phyloP scores from a whole-genome alignment of 495 filamentous ascomycete species.

The Aspergillus wentii region DNA sequence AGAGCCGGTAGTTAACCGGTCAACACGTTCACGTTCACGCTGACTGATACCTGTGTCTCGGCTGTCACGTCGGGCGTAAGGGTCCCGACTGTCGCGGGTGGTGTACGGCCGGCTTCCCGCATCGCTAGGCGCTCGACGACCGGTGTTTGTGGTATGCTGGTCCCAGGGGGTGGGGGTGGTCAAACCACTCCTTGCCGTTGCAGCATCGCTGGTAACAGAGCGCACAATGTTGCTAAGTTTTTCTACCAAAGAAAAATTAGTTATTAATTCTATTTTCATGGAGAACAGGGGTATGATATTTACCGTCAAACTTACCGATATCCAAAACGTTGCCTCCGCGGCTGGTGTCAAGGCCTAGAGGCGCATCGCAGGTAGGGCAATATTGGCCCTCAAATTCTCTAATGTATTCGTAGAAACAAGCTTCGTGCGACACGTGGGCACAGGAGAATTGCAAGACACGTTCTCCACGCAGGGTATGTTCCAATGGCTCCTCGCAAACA shows the following conservation, averaged over 20 bases:
- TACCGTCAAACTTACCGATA: constrained; percentile 64
- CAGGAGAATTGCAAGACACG: constrained; percentile 95
- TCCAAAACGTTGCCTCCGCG: constrained; percentile 92
- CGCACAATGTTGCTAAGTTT: constrained; percentile 95
- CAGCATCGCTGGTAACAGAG: constrained; percentile 67
- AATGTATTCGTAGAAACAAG: constrained; percentile 99
- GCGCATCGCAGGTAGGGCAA: constrained; percentile 92
- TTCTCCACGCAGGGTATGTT: constrained; percentile 94
- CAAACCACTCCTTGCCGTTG: constrained; percentile 42
- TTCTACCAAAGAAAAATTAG: constrained; percentile 47
- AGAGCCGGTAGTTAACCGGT: constrained; percentile 53
- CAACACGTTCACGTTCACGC: constrained; percentile 49
- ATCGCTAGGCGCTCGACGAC: constrained; percentile 44
- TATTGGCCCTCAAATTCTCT: constrained; percentile 92
- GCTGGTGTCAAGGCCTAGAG: constrained; percentile 89
- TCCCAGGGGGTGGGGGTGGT: constrained; percentile 61
- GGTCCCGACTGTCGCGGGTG: constrained; percentile 33
- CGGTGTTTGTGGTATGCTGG: constrained; percentile 39
- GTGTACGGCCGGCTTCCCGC: constrained; percentile 34
- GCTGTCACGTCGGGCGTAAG: constrained; percentile 49
- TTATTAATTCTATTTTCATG: neutral
- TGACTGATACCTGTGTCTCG: constrained; percentile 49
- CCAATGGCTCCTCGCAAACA: constrained; percentile 94
- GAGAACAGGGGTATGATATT: constrained; percentile 4
- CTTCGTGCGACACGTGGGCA: constrained; percentile 92